Evolutionary conservation across 805 yeast genomes (phyloP).

Genomic region (Naumovozyma baii): DNA sequence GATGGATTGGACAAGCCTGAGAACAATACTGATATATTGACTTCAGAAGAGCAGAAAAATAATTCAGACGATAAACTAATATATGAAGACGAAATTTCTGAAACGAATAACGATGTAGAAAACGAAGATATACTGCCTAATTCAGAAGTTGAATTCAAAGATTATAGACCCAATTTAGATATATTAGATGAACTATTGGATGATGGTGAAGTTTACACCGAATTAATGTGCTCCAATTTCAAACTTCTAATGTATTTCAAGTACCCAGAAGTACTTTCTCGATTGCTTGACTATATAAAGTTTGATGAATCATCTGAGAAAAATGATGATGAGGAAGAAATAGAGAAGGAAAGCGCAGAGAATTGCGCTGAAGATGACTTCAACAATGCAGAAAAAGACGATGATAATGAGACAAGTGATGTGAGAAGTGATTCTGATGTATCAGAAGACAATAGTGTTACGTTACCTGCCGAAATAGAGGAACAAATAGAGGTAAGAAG

Average conservation of each 20-base stretch:
- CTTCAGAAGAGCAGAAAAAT: too few relatives aligned
- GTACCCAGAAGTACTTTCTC: constrained; percentile 63
- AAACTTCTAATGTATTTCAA: constrained; percentile 71
- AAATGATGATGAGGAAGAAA: not conserved
- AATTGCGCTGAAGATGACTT: constrained; percentile 12
- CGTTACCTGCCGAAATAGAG: constrained; percentile 29
- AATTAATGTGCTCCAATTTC: constrained; percentile 59
- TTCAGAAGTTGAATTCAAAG: constrained; percentile 27
- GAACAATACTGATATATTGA: not conserved
- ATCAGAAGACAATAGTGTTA: constrained; percentile 27
- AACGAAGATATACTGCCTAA: constrained; percentile 28
- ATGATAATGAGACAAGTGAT: constrained; percentile 7
- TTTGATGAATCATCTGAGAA: constrained; percentile 24
- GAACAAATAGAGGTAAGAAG: constrained; percentile 33
- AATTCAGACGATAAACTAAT: constrained; percentile 32
- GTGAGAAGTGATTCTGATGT: constrained; percentile 18
- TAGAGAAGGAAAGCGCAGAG: not conserved
- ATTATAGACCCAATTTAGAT: constrained; percentile 34
- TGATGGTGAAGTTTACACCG: constrained; percentile 66
- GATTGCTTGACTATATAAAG: constrained; percentile 59
- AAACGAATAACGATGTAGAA: constrained; percentile 10
- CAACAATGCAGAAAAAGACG: constrained; percentile 6
- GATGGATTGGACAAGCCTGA: not conserved
- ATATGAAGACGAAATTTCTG: constrained; percentile 15
- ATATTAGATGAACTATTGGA: constrained; percentile 54